Conservation (phyloP, 495 filamentous ascomycete genomes). For the Rostrohypoxylon terebratum region DNA sequence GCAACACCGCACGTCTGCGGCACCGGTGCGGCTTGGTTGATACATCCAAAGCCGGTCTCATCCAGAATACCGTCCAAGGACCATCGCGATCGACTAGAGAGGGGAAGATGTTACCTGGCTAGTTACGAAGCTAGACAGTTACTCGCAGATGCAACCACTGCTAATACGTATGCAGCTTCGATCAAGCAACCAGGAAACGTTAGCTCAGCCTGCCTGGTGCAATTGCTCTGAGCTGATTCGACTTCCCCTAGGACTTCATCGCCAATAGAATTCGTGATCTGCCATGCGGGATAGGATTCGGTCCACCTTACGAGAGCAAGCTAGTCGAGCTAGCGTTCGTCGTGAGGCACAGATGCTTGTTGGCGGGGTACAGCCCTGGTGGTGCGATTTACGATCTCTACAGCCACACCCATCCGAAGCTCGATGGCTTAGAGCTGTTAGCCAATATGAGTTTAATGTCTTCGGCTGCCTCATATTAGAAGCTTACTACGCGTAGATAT, state of each 20-base stretch:
- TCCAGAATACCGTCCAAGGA: conserved; percentile 8
- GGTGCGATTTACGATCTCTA: conserved; percentile 12
- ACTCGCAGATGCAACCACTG: not conserved
- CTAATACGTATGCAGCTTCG: not conserved
- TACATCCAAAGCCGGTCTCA: conserved; percentile 5
- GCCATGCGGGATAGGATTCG: conserved; percentile 9
- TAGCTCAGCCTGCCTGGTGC: not conserved
- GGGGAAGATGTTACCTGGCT: not conserved
- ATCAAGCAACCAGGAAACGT: not conserved
- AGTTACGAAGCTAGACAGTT: not conserved
- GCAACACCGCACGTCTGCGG: conserved; percentile 28
- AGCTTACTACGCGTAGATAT: not conserved
- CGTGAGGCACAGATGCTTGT: conserved; percentile 26
- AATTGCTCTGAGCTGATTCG: conserved; percentile 7
- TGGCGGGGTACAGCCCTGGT: conserved; percentile 23
- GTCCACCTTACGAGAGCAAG: conserved; percentile 17
- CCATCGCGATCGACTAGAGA: not conserved
- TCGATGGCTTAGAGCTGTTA: not conserved
- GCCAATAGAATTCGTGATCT: conserved; percentile 18
- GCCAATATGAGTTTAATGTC: not conserved
- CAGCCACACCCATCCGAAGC: conserved; percentile 3
- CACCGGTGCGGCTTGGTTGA: conserved; percentile 21
- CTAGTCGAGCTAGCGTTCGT: conserved; percentile 27
- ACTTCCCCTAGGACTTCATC: not conserved
- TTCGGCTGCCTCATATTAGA: not conserved